Percentiles rank a stretch among this genome's conserved stretches.
Evolutionary conservation across 805 yeast species (phyloP).

Genomic region (Blastobotrys americana): DNA sequence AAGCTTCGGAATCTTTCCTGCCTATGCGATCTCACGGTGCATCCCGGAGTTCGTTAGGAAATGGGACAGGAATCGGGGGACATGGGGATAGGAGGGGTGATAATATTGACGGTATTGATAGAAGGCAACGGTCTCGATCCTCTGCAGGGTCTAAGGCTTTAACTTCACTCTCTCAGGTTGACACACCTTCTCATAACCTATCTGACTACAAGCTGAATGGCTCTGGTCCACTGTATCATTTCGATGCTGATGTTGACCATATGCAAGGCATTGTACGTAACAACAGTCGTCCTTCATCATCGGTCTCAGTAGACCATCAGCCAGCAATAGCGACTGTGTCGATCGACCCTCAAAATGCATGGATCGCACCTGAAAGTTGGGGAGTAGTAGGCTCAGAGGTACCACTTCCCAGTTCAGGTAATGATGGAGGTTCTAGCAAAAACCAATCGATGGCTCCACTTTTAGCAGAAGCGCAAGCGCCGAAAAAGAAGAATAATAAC

Average conservation of each 20-base stretch:
- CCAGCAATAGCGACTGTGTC: background rate
- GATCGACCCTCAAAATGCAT: conserved; percentile 2
- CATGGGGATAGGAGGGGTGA: too few species aligned
- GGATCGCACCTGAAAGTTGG: conserved; percentile 27
- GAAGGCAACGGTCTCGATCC: too few species aligned
- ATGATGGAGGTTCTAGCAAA: background rate
- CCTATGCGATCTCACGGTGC: conserved; percentile 1
- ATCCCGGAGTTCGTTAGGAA: background rate
- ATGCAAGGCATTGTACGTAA: conserved; percentile 43
- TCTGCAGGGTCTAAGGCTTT: background rate
- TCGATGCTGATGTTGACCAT: conserved; percentile 44
- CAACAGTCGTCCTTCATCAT: background rate
- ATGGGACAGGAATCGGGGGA: too few species aligned
- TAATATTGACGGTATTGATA: too few species aligned
- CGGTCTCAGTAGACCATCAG: background rate
- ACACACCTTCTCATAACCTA: too few species aligned
- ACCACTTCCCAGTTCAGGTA: too few species aligned
- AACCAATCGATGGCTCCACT: conserved; percentile 24
- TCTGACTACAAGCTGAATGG: background rate
- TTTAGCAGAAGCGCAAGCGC: conserved; percentile 18
- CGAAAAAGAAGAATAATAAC: conserved; percentile 14
- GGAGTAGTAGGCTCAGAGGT: conserved; percentile 15
- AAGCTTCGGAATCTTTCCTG: conserved; percentile 8
- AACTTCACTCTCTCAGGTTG: background rate
- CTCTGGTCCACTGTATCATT: conserved; percentile 14